Evolutionary conservation across 805 yeast genomes (phyloP).

Genomic region (Lipomyces yamanashiensis): DNA sequence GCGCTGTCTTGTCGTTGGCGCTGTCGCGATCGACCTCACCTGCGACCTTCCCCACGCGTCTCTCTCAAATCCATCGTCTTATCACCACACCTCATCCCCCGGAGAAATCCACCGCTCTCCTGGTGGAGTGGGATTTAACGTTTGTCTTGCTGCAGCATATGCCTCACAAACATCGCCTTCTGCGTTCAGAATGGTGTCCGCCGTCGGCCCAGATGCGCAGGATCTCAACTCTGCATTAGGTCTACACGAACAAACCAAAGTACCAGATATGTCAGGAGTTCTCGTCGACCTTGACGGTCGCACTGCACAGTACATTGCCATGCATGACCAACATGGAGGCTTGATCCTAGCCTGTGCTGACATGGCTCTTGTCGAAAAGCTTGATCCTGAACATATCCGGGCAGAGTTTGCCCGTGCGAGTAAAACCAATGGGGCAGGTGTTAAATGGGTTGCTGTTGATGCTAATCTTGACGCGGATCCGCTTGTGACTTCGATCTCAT

Average conservation of each 20-base stretch:
- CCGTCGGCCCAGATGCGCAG: conserved; percentile 61
- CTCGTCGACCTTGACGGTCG: conserved; percentile 38
- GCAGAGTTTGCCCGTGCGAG: conserved; percentile 47
- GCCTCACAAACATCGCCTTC: conserved; percentile 29
- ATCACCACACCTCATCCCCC: conserved; percentile 69
- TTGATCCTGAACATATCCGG: conserved; percentile 52
- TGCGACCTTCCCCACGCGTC: conserved; percentile 44
- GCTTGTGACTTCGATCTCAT: conserved; percentile 47
- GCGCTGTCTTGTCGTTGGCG: conserved; percentile 59
- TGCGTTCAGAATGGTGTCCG: conserved; percentile 55
- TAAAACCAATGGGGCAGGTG: conserved; percentile 38
- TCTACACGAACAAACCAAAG: neutral
- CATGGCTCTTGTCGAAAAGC: conserved; percentile 66
- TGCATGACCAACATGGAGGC: conserved; percentile 65
- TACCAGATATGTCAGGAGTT: conserved; percentile 34
- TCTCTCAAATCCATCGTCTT: conserved; percentile 39
- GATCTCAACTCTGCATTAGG: conserved; percentile 28
- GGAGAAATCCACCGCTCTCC: conserved; percentile 60
- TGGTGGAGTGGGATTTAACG: conserved; percentile 88
- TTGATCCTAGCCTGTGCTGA: conserved; percentile 81
- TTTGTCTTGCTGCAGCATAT: conserved; percentile 65
- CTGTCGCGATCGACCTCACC: conserved; percentile 75
- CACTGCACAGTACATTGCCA: conserved; percentile 77
- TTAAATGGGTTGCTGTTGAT: conserved; percentile 59
- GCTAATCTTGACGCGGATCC: conserved; percentile 62